Evolutionary conservation across 2,329 filamentous ascomycete species (phyloP), one percentile per base, ranked within the genome.

Genomic region (Sclerotiophoma versabilis): DNA sequence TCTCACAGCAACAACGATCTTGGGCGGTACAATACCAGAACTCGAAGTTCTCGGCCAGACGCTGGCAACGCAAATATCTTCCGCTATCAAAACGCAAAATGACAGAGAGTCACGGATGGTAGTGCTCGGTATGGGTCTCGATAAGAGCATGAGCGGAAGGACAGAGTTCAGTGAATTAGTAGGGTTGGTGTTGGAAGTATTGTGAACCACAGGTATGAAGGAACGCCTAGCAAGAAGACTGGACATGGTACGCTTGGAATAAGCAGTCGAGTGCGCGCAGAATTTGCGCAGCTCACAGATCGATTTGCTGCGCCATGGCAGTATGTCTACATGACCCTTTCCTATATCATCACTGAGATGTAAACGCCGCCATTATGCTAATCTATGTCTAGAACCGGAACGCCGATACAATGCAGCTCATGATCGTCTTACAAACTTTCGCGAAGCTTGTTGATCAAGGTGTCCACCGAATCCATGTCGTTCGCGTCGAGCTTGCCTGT

Each of bases 61-160:
- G 1, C 89, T 96, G 68, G 93, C 93, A 2, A 91, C 91, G 36
- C 93, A 97, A 68, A 88, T 98, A 62, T 95, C 89, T 5, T 96
- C 88, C 68, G 85, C 89, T 32, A 84, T 99, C 54, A 82, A 87
- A 15, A 85, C 88, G 55, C 87, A 87, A 59, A 83, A 90, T 46
- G 87, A 91, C 5, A 77, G 80, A 37, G 86, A 89, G 70, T 80
- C 79, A 58, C 76, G 86, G 34, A 76, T 83, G 59, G 75, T 89
- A 12, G 81, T 89, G 19, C 65, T 89, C 27, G 85, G 84, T 0
- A 69, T 86, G 58, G 85, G 85, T 0, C 69, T 87, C 30, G 78
- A 82, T 38, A 79, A 78, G 49, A 73, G 71, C 26, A 76, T 86
- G 39, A 84, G 88, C 59, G 73, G 68, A 3, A 70, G 76, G 48